Base-by-base conservation (phyloP, 495 filamentous ascomycete species). In the Hypomontagnella monticulosa region DNA sequence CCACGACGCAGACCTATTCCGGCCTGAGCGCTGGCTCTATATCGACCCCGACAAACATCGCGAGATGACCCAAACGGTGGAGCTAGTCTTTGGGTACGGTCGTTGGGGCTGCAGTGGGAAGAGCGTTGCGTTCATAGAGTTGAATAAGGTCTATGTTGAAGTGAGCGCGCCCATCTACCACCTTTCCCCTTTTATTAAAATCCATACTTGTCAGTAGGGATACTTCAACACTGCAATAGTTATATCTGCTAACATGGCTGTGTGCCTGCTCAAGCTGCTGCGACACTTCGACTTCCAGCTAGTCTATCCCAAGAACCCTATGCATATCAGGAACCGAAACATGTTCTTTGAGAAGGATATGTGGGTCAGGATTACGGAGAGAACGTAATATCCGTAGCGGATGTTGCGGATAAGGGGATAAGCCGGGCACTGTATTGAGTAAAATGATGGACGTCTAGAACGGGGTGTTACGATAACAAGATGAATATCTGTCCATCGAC, bases 1-100 rank as follows among this genome's bases (percentile, higher is more conserved):
- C 0, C 53, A 72, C 10, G 78, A 84, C 58, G 73, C 72, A 0
- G 63, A 82, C 34, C 18, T 71, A 8, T 87, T 83, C 51, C 71
- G 79, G 0, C 84, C 85, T 0, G 84, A 83, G 57, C 76, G 85
- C 23, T 88, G 84, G 83, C 71, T 87, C 8, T 73, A 77, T 19
- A 62, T 58, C 9, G 65, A 66, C 18, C 62, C 66, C 14, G 76
- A 79, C 41, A 62, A 60, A 30, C 48, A 67, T 0, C 66, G 67
- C 53, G 62, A 51, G 56, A 79, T 79, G 78, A 73, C 79, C 50
- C 73, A 70, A 23, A 68, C 66, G 2, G 53, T 64, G 11, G 62
- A 67, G 37, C 61, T 68, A 5, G 55, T 66, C 67, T 73, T 74
- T 57, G 77, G 77, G 2, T 66, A 63, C 54, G 80, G 78, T 1